Conservation (phyloP, 2,329 filamentous ascomycete species). For the Colletotrichum tamarilloi region DNA sequence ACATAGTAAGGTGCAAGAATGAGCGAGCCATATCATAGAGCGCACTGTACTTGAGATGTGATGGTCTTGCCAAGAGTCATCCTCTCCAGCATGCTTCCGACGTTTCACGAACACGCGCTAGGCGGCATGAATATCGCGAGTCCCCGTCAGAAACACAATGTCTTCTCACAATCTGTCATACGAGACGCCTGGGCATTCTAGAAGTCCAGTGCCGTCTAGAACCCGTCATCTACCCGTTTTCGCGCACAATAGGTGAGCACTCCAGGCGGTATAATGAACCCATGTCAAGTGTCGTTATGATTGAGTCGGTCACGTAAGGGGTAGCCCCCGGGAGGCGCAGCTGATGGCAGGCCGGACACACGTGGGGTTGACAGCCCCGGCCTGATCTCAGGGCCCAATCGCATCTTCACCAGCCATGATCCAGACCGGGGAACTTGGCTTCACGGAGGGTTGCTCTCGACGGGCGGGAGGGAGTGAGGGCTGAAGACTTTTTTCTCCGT, state of each 20-base stretch:
- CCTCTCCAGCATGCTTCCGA: background rate
- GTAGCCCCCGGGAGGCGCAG: constrained; percentile 12
- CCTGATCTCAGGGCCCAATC: constrained; percentile 25
- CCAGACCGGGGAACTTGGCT: background rate
- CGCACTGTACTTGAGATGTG: constrained; percentile 3
- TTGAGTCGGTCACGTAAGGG: background rate
- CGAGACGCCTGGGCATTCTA: background rate
- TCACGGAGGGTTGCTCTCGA: background rate
- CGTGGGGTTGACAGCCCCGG: constrained; percentile 4
- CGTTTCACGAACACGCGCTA: background rate
- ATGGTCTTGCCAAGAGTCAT: background rate
- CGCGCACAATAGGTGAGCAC: background rate
- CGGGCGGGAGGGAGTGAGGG: background rate
- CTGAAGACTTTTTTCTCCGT: background rate
- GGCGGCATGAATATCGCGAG: background rate
- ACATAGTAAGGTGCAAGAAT: background rate
- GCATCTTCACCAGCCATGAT: constrained; percentile 3
- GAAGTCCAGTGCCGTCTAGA: background rate
- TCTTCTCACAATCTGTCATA: background rate
- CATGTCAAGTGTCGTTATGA: constrained; percentile 10
- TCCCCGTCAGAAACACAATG: constrained; percentile 8
- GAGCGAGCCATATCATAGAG: background rate
- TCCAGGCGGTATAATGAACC: background rate
- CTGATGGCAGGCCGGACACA: constrained; percentile 19
- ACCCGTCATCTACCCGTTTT: background rate